Conservation (phyloP, 2,329 filamentous ascomycete genomes). For the Botrytis fabae region DNA sequence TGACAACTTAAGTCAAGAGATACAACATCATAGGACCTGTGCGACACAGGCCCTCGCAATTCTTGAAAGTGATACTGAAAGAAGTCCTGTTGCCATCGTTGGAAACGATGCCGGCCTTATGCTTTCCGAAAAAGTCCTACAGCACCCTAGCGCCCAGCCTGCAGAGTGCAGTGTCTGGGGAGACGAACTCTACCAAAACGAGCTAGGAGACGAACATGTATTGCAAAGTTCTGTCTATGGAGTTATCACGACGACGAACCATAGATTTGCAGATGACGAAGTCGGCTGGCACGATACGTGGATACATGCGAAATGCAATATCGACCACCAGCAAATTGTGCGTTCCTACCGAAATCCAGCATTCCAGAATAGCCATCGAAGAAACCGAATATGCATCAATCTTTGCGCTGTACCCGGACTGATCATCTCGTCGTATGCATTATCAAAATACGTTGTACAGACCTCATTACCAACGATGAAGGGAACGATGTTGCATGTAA, state of each 20-base stretch:
- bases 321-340: background rate
- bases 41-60: no score
- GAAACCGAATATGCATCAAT: background rate
- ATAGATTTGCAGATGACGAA: background rate
- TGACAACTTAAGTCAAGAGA: background rate
- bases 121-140: no score
- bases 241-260: no score
- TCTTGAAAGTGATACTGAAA: background rate
- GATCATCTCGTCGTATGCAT: background rate
- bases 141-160: no score
- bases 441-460: background rate
- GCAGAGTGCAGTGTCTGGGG: no score
- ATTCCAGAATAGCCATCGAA: background rate
- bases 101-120: no score
- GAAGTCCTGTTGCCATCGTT: background rate
- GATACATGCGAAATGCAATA: background rate
- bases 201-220: no score
- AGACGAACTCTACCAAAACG: no score
- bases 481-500: background rate
- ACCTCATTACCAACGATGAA: background rate
- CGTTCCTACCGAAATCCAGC: background rate
- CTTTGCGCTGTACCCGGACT: background rate
- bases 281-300: no score
- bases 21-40: background rate
- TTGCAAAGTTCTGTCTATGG: no score